phyloP scores from a whole-genome alignment of 768 basidiomycete species.

The Collybia nuda region DNA sequence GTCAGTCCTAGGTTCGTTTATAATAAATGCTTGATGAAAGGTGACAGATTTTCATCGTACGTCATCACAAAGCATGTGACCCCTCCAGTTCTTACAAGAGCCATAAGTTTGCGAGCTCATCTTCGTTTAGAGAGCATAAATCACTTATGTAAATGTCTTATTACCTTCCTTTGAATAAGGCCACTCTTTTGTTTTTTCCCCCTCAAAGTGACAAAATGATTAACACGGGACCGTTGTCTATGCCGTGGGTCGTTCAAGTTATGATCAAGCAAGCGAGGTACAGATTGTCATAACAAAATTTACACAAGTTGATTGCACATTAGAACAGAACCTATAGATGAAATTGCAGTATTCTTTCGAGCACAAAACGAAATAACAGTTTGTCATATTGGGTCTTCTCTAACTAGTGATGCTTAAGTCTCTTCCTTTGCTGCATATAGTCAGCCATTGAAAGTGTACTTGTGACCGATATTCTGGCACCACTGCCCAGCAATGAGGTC shows the following conservation, averaged over 20 bases:
- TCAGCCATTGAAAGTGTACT: constrained; percentile 32
- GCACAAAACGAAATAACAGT: constrained; percentile 37
- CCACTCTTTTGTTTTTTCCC: constrained; percentile 34
- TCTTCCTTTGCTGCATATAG: constrained; percentile 13
- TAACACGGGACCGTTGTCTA: constrained; percentile 1
- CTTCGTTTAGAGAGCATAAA: too few relatives aligned
- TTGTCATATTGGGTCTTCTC: constrained; percentile 5
- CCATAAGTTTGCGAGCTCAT: too few relatives aligned
- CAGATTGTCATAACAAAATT: background rate
- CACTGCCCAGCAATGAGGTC: constrained; percentile 23
- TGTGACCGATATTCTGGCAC: constrained; percentile 25
- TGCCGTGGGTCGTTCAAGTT: constrained; percentile 28
- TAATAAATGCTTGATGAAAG: too few relatives aligned
- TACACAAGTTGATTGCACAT: background rate
- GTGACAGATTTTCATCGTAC: too few relatives aligned
- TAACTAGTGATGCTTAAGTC: background rate
- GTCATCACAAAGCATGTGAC: too few relatives aligned
- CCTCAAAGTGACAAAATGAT: constrained; percentile 5
- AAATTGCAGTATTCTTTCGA: constrained; percentile 25
- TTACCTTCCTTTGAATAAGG: constrained; percentile 28
- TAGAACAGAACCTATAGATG: constrained; percentile 19
- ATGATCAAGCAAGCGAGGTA: constrained; percentile 28
- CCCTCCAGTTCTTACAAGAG: too few relatives aligned
- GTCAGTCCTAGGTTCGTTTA: too few relatives aligned
- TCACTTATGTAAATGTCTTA: constrained; percentile 28